Evolutionary conservation across 1,284 basidiomycete species (phyloP).

Genomic region (Trichosporon ovoides): DNA sequence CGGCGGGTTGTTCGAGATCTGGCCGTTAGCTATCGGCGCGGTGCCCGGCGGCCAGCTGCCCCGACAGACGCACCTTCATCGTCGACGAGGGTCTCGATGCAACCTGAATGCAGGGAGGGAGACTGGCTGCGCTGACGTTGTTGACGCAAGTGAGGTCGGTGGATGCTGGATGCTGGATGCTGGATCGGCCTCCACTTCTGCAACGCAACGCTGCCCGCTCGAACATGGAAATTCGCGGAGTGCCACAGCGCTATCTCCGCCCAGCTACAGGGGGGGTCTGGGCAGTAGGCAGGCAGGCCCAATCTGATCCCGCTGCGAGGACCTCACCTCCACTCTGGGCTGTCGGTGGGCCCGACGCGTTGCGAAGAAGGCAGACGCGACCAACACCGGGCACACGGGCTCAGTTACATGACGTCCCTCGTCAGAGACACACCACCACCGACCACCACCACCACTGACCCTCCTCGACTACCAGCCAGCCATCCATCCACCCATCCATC

Average conservation of each 20-base stretch:
- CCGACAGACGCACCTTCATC: slow-evolving; percentile 16
- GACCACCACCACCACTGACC: not conserved
- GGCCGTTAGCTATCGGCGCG: slow-evolving; percentile 4
- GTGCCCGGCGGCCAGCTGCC: too few species aligned
- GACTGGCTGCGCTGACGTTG: not conserved
- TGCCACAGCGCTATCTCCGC: slow-evolving; percentile 2
- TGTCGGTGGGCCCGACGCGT: not conserved
- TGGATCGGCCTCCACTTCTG: not conserved
- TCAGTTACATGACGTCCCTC: not conserved
- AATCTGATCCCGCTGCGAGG: not conserved
- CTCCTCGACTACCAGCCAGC: not conserved
- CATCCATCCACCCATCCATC: not conserved
- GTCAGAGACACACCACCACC: not conserved
- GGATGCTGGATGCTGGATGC: too few species aligned
- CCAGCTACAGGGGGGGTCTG: too few species aligned
- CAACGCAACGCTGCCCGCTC: not conserved
- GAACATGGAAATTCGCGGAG: not conserved
- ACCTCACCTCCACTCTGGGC: not conserved
- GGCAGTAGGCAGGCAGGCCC: too few species aligned
- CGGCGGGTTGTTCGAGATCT: slow-evolving; percentile 72
- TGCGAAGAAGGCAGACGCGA: slow-evolving; percentile 2
- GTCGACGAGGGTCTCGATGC: not conserved
- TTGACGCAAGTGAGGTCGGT: not conserved
- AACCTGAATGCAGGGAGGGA: not conserved
- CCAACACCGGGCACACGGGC: not conserved